Evolutionary conservation across 495 filamentous ascomycete genomes (phyloP).

Genomic region (Penicillium cosmopolitanum): DNA sequence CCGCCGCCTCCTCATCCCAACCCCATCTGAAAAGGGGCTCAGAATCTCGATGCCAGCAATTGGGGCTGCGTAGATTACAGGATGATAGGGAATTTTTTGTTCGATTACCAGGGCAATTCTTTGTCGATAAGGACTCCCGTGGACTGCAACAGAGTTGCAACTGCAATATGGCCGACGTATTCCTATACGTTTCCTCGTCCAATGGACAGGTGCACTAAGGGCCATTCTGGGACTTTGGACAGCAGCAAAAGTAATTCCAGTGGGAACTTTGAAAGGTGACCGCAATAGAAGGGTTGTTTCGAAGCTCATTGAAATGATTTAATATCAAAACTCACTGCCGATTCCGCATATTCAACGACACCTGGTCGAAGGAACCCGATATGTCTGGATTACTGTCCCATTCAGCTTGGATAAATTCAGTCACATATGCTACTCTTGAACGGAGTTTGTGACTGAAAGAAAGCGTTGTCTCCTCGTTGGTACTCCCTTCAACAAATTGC

Average conservation of each 20-base stretch:
- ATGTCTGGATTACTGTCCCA: too few relatives aligned
- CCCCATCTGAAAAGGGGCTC: slow-evolving; percentile 23
- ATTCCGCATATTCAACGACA: not conserved
- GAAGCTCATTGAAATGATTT: slow-evolving; percentile 17
- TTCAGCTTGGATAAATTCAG: too few relatives aligned
- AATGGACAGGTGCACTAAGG: not conserved
- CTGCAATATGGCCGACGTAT: not conserved
- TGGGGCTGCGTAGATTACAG: not conserved
- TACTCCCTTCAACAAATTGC: not conserved
- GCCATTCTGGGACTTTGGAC: not conserved
- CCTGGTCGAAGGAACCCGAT: too few relatives aligned
- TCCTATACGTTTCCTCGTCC: not conserved
- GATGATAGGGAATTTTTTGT: too few relatives aligned
- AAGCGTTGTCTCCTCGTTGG: not conserved
- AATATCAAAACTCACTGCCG: slow-evolving; percentile 17
- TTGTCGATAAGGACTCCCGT: slow-evolving; percentile 28
- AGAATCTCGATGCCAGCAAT: slow-evolving; percentile 14
- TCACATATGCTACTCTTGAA: too few relatives aligned
- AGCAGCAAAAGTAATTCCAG: not conserved
- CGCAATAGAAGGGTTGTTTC: not conserved
- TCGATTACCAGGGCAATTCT: slow-evolving; percentile 20
- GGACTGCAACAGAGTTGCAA: slow-evolving; percentile 25
- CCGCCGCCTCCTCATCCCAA: slow-evolving; percentile 31
- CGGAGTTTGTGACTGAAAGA: too few relatives aligned
- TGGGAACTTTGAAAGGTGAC: not conserved